Base-by-base conservation (phyloP, 495 filamentous ascomycete genomes). In the Lasiosphaeris hirsuta region DNA sequence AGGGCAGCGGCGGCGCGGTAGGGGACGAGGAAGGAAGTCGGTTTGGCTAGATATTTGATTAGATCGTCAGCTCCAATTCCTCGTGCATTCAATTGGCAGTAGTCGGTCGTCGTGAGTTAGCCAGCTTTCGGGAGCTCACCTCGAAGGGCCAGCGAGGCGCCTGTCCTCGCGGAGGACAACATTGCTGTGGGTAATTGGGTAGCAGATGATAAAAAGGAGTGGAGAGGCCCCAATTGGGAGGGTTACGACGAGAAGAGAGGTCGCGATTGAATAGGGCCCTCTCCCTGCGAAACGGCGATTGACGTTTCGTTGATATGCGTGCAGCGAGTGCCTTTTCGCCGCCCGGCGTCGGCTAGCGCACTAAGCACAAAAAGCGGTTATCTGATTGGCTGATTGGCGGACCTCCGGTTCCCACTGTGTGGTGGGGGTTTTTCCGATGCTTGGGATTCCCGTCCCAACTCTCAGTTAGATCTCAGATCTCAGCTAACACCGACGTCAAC, bases 111-210 rank as follows among this genome's bases (percentile, higher is more conserved):
- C 30, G 47, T 9, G 35, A 19, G 13, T 37, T 15, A 17, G 46
- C 14, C 11, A 19, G 17, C 33, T 13, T 34, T 36, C 7, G 19
- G 39, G 51, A 45, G 72, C 81, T 65, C 76, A 90, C 87, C 85
- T 83, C 87, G 82, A 69, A 90, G 75, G 59, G 85, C 86, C 81
- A 87, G 72, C 61, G 83, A 76, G 71, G 84, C 84, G 58, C 81
- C 77, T 69, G 81, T 83, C 78, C 87, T 75, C 61, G 82, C 79
- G 19, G 82, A 80, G 55, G 82, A 79, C 54, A 88, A 72, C 86
- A 90, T 89, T 79, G 45, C 48, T 37, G 38, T 44, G 47, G n/a
- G 17, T 49, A 14, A 41, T 13, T 56, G 30, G 59, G 34, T 23
- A 19, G 39, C 17, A 43, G 38, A 40, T 10, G 51, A 35, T 53